Conservation (phyloP, 805 yeast species). For the Kazachstania martiniae region DNA sequence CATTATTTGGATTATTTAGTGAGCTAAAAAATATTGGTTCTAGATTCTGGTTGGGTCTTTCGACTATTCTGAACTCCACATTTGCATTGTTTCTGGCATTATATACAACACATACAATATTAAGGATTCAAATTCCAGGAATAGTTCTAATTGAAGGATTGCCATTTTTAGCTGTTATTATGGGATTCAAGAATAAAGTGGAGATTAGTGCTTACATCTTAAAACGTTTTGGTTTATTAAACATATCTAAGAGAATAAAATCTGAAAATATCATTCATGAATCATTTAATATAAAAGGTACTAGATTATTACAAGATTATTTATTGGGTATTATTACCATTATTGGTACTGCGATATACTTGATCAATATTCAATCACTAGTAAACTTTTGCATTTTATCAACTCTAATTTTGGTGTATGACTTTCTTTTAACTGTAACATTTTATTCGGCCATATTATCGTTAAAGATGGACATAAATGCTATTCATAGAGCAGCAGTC, state of each 20-base stretch:
- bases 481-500: slow-evolving; percentile 71
- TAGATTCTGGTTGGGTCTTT: slow-evolving; percentile 74
- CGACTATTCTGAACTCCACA: slow-evolving; percentile 68
- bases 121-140: slow-evolving; percentile 54
- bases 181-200: slow-evolving; percentile 85
- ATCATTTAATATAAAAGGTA: slow-evolving; percentile 28
- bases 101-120: slow-evolving; percentile 42
- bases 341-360: slow-evolving; percentile 46
- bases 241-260: slow-evolving; percentile 25
- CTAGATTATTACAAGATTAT: slow-evolving; percentile 52
- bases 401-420: slow-evolving; percentile 58
- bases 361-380: slow-evolving; percentile 58
- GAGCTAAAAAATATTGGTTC: slow-evolving; percentile 75
- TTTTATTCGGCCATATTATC: slow-evolving; percentile 77
- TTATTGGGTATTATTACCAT: slow-evolving; percentile 58
- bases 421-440: slow-evolving; percentile 62
- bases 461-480: slow-evolving; percentile 76
- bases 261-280: slow-evolving; percentile 25
- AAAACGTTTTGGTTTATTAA: slow-evolving; percentile 27
- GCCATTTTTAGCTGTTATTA: slow-evolving; percentile 84
- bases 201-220: slow-evolving; percentile 52
- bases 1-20: slow-evolving; percentile 59
- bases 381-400: slow-evolving; percentile 71
- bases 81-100: slow-evolving; percentile 79
- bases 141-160: slow-evolving; percentile 77